Conservation (phyloP, 768 basidiomycete species). For the Amanita muscaria region DNA sequence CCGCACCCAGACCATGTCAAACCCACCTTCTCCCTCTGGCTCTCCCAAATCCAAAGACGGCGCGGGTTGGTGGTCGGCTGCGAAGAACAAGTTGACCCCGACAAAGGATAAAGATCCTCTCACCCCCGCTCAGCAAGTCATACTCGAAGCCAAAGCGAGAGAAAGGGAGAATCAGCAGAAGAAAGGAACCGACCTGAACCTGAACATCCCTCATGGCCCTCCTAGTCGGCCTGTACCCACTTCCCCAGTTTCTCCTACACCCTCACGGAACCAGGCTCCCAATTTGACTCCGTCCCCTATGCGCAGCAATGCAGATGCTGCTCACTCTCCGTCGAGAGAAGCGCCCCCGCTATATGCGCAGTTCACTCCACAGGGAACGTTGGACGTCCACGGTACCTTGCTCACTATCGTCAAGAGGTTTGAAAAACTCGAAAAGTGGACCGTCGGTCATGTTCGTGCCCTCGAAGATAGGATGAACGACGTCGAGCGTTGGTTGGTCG, state of each 20-base stretch:
- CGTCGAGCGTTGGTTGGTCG: conserved; percentile 84
- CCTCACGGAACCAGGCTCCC: conserved; percentile 37
- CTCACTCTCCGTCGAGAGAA: conserved; percentile 44
- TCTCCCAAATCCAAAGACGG: conserved; percentile 50
- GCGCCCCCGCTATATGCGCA: conserved; percentile 70
- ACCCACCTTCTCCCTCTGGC: conserved; percentile 53
- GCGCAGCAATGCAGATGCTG: conserved; percentile 33
- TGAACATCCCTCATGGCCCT: conserved; percentile 43
- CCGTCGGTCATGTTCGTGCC: conserved; percentile 79
- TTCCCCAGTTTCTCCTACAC: conserved; percentile 58
- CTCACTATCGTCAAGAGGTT: conserved; percentile 71
- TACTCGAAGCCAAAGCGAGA: conserved; percentile 61
- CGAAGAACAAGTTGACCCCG: conserved; percentile 70
- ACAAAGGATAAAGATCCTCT: conserved; percentile 64
- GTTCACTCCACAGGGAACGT: conserved; percentile 59
- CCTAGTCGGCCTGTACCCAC: conserved; percentile 34
- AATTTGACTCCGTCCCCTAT: conserved; percentile 61
- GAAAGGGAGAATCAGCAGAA: conserved; percentile 48
- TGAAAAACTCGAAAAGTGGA: conserved; percentile 87
- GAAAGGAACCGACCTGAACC: conserved; percentile 41
- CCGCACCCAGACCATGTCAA: conserved; percentile 45
- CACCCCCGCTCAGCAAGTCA: conserved; percentile 82
- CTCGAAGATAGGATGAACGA: conserved; percentile 89
- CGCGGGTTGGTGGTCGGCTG: conserved; percentile 61
- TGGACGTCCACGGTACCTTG: conserved; percentile 70